Conservation (phyloP, 2,329 filamentous ascomycete genomes). For the Myriosclerotinia duriaeana region DNA sequence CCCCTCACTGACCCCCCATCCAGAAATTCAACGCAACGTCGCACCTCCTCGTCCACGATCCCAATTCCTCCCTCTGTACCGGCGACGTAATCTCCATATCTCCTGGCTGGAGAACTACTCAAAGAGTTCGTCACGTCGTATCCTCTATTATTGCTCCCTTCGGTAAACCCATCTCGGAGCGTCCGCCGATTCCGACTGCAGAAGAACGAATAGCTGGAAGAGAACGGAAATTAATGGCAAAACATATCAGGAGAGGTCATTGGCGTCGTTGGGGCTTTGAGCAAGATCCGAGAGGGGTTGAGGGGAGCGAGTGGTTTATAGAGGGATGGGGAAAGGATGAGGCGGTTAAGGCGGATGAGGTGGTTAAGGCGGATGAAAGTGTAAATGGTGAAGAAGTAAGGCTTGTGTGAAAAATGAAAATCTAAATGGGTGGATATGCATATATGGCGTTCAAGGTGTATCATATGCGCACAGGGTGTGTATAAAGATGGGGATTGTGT, state of each 20-base stretch:
- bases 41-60: conserved; percentile 75
- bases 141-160: conserved; percentile 72
- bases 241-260: conserved; percentile 51
- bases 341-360: not conserved
- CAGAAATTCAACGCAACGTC: conserved; percentile 65
- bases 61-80: conserved; percentile 67
- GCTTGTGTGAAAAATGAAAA: not conserved
- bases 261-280: conserved; percentile 24
- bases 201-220: conserved; percentile 59
- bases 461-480: conserved; percentile 4
- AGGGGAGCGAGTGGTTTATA: conserved; percentile 15
- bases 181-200: conserved; percentile 64
- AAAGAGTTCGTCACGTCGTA: conserved; percentile 71
- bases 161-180: conserved; percentile 60
- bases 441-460: conserved; percentile 22
- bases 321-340: conserved; percentile 30
- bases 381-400: conserved; percentile 9
- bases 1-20: not conserved
- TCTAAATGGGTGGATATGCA: not conserved
- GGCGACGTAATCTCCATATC: conserved; percentile 75
- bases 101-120: conserved; percentile 63
- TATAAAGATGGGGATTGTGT: conserved; percentile 21
- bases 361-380: not conserved
- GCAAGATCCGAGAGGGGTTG: conserved; percentile 20
- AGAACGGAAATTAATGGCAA: conserved; percentile 55